Evolutionary conservation across 768 basidiomycete species (phyloP).

Genomic region (Tubosaeta brunneosetosa): DNA sequence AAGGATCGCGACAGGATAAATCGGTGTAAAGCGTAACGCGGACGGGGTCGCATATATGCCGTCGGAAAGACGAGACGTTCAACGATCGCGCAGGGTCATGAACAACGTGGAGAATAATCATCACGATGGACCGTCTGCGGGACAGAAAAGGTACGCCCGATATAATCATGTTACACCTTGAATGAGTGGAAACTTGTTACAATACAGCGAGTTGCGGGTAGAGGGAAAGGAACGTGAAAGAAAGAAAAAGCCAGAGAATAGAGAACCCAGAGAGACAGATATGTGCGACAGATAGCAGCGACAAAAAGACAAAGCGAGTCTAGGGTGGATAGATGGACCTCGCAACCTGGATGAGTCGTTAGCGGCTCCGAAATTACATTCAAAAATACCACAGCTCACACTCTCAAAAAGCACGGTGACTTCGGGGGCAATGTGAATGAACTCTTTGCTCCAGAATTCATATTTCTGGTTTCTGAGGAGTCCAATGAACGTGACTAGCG

Average conservation of each 20-base stretch:
- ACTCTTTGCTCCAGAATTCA: conserved; percentile 87
- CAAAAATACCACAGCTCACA: conserved; percentile 42
- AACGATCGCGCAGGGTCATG: conserved; percentile 11
- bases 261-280: conserved; percentile 64
- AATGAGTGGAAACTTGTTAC: conserved; percentile 57
- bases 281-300: conserved; percentile 78
- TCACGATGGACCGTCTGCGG: conserved; percentile 12
- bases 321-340: conserved; percentile 74
- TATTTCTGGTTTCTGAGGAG: conserved; percentile 86
- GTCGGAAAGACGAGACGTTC: conserved; percentile 6
- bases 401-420: conserved; percentile 81
- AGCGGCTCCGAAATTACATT: not conserved
- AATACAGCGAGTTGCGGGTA: conserved; percentile 72
- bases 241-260: conserved; percentile 13
- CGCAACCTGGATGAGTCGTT: conserved; percentile 51
- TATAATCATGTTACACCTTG: conserved; percentile 46
- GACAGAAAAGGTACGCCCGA: conserved; percentile 16
- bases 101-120: conserved; percentile 10
- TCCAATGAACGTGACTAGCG: conserved; percentile 90
- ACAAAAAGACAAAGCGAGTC: conserved; percentile 54
- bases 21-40: conserved; percentile 1
- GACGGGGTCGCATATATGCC: conserved; percentile 18
- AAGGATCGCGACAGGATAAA: conserved; percentile 28
- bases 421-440: conserved; percentile 80
- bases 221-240: conserved; percentile 11